Evolutionary conservation across 1,284 basidiomycete genomes (phyloP), one percentile per base, ranked within the genome.

Genomic region (Ceratorhiza oryzae-sativae): DNA sequence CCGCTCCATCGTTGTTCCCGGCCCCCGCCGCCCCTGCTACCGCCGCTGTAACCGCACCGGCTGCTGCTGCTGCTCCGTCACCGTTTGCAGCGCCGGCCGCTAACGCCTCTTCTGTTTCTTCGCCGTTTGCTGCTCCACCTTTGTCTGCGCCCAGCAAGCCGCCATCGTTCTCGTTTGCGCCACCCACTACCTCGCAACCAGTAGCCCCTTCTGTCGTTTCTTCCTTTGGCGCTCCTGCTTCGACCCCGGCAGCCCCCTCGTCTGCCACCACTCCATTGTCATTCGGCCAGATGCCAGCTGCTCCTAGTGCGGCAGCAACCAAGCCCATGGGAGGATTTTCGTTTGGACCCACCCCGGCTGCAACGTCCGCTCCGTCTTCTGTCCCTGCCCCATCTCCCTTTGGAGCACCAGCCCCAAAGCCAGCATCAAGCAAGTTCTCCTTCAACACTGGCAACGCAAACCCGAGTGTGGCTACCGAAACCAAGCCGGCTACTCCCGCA

Each of bases 311-410:
- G 10, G 30, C 63, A 10, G 63, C 48, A 3, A 67, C 63, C 23
- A 67, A 67, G 63, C 63, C 63, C 6, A 41, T 32, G 63, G 61
- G 46, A 32, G 61, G 61, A 34, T 67, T 67, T 25, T 39, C 63
- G 63, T 55, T 67, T 39, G 48, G 15, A n/a, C 34, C 48, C 3
- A 65, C 62, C 3, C 62, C 46, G n/a, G 46, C 62, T 23, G 32
- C 63, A 1, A 5, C 63, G 32, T 25, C 63, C 20, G 49, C 49
- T 55, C 6, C 63, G 39, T 13, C 63, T 30, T 39, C 63, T 8
- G 34, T 46, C 2, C 41, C 61, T 49, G 36, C 18, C 23, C 32
- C 49, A 4, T 58, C 56, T 8, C 56, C 34, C 18, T 67, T 67
- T 32, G 36, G 49, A 18, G 63, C 34, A 10, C 49, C 63, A 53